phyloP scores from a whole-genome alignment of 805 yeast genomes.

The Torulaspora franciscae region DNA sequence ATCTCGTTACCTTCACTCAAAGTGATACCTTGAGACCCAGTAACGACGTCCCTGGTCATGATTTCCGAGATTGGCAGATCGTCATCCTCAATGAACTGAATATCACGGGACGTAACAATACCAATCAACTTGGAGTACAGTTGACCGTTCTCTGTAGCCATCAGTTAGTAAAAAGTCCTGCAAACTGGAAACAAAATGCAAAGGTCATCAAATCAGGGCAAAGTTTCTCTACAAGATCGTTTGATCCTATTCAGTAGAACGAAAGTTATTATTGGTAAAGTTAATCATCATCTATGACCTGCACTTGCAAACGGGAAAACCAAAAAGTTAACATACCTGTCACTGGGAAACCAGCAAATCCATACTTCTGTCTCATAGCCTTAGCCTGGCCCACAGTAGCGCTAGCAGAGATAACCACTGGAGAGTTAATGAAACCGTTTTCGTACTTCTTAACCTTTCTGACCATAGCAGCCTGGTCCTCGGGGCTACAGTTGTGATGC shows the following conservation, averaged over 20 bases:
- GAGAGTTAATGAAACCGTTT: slow-evolving; percentile 95
- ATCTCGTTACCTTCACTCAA: slow-evolving; percentile 85
- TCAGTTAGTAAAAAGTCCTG: slow-evolving; percentile 23
- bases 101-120: slow-evolving; percentile 94
- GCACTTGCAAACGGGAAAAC: not conserved
- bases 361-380: slow-evolving; percentile 61
- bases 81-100: slow-evolving; percentile 84
- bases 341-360: slow-evolving; percentile 98
- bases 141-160: slow-evolving; percentile 65
- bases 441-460: slow-evolving; percentile 93
- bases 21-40: slow-evolving; percentile 77
- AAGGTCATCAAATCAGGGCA: slow-evolving; percentile 36
- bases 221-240: slow-evolving; percentile 89
- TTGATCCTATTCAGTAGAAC: slow-evolving; percentile 98
- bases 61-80: slow-evolving; percentile 59
- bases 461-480: slow-evolving; percentile 98
- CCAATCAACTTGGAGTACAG: slow-evolving; percentile 89
- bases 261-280: slow-evolving; percentile 74
- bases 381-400: slow-evolving; percentile 78
- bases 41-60: slow-evolving; percentile 85
- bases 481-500: slow-evolving; percentile 95
- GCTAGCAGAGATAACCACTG: slow-evolving; percentile 75
- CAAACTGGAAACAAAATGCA: not conserved
- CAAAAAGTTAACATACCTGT: slow-evolving; percentile 74
- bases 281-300: slow-evolving; percentile 48